Conservation (phyloP, 1,284 basidiomycete genomes). For the Irpex sp. region DNA sequence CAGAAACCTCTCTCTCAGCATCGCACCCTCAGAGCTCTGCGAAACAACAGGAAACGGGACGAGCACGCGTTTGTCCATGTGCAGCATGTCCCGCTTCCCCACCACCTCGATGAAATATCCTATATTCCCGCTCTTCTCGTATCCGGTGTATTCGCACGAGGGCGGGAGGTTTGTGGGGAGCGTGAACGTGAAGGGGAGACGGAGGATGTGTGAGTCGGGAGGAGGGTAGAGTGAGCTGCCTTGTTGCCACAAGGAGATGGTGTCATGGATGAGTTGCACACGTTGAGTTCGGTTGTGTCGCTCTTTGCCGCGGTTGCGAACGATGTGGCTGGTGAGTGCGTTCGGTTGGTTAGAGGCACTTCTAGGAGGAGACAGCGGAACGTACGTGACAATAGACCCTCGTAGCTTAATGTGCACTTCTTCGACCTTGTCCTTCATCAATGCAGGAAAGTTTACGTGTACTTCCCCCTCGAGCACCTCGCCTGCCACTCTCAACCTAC, state of each 20-base stretch:
- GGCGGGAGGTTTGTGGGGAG: conserved; percentile 18
- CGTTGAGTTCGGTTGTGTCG: not conserved
- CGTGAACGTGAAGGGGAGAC: conserved; percentile 18
- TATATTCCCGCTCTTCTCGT: not conserved
- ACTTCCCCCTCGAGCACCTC: conserved; percentile 17
- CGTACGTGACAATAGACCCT: conserved; percentile 18
- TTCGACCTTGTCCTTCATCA: conserved; percentile 16
- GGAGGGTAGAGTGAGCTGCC: conserved; percentile 17
- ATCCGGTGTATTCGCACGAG: conserved; percentile 13
- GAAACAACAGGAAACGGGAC: not conserved
- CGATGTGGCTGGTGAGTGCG: not conserved
- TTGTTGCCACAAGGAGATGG: conserved; percentile 17
- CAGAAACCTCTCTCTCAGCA: not conserved
- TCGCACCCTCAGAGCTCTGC: not conserved
- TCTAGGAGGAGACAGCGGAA: not conserved
- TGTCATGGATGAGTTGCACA: not conserved
- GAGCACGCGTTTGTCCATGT: not conserved
- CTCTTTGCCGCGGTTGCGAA: not conserved
- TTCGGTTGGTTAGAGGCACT: not conserved
- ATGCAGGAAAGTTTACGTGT: conserved; percentile 14
- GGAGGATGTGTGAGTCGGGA: conserved; percentile 16
- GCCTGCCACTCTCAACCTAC: not conserved
- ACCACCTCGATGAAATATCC: not conserved
- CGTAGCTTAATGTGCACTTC: conserved; percentile 19
- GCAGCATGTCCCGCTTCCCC: not conserved